A percentile compares a stretch with the other conserved stretches of the same genome.
Conservation (phyloP, 2,329 filamentous ascomycete species). For the Aureobasidium sp. region DNA sequence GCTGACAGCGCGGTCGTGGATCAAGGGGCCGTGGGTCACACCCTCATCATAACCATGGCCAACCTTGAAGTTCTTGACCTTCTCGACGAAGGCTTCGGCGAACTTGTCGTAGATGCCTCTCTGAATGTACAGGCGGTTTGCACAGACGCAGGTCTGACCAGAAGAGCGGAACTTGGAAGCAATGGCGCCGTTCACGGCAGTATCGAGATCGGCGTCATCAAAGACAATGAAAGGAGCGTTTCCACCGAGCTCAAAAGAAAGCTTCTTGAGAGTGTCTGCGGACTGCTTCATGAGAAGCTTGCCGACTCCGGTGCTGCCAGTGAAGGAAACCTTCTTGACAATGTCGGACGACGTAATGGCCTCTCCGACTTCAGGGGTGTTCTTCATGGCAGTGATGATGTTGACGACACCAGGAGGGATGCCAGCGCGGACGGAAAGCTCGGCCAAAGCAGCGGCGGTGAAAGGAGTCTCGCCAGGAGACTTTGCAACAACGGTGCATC, state of each 20-base stretch:
- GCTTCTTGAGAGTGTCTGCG: slow-evolving; percentile 73
- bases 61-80: slow-evolving; percentile 67
- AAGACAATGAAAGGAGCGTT: slow-evolving; percentile 97
- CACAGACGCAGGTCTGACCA: slow-evolving; percentile 84
- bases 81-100: slow-evolving; percentile 59
- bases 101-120: slow-evolving; percentile 71
- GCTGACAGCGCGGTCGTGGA: slow-evolving; percentile 72
- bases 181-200: slow-evolving; percentile 75
- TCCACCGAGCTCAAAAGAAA: slow-evolving; percentile 86
- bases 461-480: slow-evolving; percentile 89
- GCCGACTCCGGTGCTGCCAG: slow-evolving; percentile 62
- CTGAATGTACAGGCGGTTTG: slow-evolving; percentile 75
- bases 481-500: slow-evolving; percentile 90
- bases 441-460: slow-evolving; percentile 78
- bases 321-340: slow-evolving; percentile 89
- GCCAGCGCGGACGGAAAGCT: slow-evolving; percentile 78
- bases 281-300: slow-evolving; percentile 86
- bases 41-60: slow-evolving; percentile 65
- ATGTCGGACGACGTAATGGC: slow-evolving; percentile 67
- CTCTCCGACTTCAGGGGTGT: slow-evolving; percentile 73
- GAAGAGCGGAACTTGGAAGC: slow-evolving; percentile 88
- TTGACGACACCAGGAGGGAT: slow-evolving; percentile 89
- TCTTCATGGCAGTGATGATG: slow-evolving; percentile 70
- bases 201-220: slow-evolving; percentile 81
- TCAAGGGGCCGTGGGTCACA: slow-evolving; percentile 73